A percentile compares a stretch with the other conserved stretches of the same genome.
These are phyloP conservation scores for Pisolithus orientalis DNA, from an alignment of 768 basidiomycete genomes.

Conservation along the genomic window DNA sequence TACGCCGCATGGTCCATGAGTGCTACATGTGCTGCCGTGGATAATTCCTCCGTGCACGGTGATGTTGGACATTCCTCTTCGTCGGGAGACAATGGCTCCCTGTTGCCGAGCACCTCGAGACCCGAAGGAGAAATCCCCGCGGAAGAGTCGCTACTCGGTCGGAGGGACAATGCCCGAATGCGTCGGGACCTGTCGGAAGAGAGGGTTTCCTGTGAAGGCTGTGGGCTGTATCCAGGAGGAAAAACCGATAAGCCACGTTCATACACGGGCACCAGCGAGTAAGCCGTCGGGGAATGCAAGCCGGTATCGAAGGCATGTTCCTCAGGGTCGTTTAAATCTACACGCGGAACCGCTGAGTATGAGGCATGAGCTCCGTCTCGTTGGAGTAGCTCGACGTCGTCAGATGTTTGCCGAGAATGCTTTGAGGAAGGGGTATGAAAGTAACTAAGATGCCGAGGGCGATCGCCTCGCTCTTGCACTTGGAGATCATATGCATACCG, in stretches of 20 bases:
- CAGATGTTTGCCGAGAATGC: constrained; percentile 22
- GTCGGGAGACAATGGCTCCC: constrained; percentile 1
- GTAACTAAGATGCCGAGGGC: constrained; percentile 27
- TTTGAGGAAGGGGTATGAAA: constrained; percentile 17
- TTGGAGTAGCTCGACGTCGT: constrained; percentile 23
- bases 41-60: constrained; percentile 15
- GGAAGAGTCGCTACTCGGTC: constrained; percentile 8
- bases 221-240: constrained; percentile 1
- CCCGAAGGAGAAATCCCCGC: background rate
- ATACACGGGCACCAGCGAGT: constrained; percentile 11
- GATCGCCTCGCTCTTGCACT: constrained; percentile 40
- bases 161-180: constrained; percentile 27
- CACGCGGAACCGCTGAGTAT: background rate
- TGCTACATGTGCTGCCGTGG: constrained; percentile 22
- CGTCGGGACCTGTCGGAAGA: constrained; percentile 9
- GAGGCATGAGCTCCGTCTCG: constrained; percentile 3
- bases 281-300: constrained; percentile 6
- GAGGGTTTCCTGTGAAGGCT: constrained; percentile 5
- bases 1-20: constrained; percentile 25
- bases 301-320: constrained; percentile 19
- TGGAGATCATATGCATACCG: constrained; percentile 49
- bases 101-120: background rate
- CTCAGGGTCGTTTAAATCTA: constrained; percentile 8
- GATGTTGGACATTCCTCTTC: constrained; percentile 16
- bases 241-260: constrained; percentile 11